Conservation (phyloP, 2,329 filamentous ascomycete genomes). For the Paecilomyces niveus region DNA sequence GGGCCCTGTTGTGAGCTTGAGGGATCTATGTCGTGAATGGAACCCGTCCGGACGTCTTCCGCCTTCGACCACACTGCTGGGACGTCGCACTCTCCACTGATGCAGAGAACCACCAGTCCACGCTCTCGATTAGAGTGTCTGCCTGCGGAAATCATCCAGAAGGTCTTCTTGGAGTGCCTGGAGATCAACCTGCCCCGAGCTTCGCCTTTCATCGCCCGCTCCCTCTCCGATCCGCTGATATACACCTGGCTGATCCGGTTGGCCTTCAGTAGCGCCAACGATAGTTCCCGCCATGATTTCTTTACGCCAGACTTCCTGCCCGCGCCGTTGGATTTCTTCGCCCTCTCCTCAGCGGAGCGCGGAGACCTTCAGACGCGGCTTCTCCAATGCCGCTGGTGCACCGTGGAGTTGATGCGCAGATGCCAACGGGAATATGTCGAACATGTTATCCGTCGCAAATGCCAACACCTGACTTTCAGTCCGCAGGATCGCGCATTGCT, state of each 20-base stretch:
- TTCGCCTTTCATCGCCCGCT: constrained; percentile 34
- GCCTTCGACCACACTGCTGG: background rate
- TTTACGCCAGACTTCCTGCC: constrained; percentile 34
- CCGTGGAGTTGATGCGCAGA: constrained; percentile 26
- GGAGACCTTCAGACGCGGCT: constrained; percentile 28
- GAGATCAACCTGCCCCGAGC: constrained; percentile 41
- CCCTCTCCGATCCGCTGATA: constrained; percentile 33
- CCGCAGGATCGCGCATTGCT: constrained; percentile 17
- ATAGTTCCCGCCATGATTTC: constrained; percentile 21
- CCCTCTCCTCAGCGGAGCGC: constrained; percentile 19
- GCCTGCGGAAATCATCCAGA: constrained; percentile 43
- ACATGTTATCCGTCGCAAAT: constrained; percentile 25
- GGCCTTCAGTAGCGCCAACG: constrained; percentile 34
- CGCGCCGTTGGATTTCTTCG: constrained; percentile 25
- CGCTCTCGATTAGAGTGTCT: constrained; percentile 35
- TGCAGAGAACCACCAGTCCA: background rate
- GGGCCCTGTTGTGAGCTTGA: background rate
- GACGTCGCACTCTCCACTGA: background rate
- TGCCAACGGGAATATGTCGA: constrained; percentile 33
- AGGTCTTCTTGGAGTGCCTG: constrained; percentile 44
- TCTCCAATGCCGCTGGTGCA: constrained; percentile 36
- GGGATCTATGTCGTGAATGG: background rate
- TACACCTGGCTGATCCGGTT: constrained; percentile 39
- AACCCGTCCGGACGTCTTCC: background rate
- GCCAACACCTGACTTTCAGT: constrained; percentile 18